Evolutionary conservation across 345 rosid species (phyloP), one percentile per base, ranked within the genome.

Genomic region (Streptanthus diversifolius): DNA sequence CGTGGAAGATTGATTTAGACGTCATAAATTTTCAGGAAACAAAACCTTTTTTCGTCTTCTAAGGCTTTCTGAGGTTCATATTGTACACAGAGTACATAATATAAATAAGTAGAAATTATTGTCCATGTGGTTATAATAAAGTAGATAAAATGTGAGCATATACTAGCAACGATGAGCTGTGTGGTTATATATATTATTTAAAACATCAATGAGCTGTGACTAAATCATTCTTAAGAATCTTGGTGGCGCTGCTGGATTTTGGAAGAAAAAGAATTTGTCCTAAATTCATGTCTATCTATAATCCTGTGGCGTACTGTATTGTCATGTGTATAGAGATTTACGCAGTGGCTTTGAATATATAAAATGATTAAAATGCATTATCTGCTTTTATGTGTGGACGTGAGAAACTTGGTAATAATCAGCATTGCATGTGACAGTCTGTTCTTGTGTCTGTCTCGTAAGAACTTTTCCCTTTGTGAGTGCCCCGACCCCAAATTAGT

Each of bases 141-240:
- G 66, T 45, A 47, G 17, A 55, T 41, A 22, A 56, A 47, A 32
- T 22, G 27, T 30, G 35, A 71, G 29, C 29, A 35, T 15, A 57
- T 59, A 43, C 17, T 41, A 56, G 36, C 51, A 71, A 40, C 9
- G 27, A 52, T 72, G 76, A 72, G 70, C 76, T 63, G 76, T 63
- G 13, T 36, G 40, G 19, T 43, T 48, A 12, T 48, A 36, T 71
- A 29, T 18, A 4, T 39, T 27, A 41, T 29, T 39, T 8, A 52
- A 62, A 29, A 62, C 55, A 52, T 40, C 18, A 33, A 10, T 52
- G 63, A 72, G 76, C 63, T 72, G 76, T 72, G 35, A 51, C 45
- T 21, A 69, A 56, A 55, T 44, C 65, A 44, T 29, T 41, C 12
- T 36, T 19, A 29, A 29, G 76, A 71, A 71, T 62, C 54, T 63